These are phyloP conservation scores for Paecilomyces sp. DNA, from an alignment of 2,329 filamentous ascomycete genomes.

Conservation along the genomic window DNA sequence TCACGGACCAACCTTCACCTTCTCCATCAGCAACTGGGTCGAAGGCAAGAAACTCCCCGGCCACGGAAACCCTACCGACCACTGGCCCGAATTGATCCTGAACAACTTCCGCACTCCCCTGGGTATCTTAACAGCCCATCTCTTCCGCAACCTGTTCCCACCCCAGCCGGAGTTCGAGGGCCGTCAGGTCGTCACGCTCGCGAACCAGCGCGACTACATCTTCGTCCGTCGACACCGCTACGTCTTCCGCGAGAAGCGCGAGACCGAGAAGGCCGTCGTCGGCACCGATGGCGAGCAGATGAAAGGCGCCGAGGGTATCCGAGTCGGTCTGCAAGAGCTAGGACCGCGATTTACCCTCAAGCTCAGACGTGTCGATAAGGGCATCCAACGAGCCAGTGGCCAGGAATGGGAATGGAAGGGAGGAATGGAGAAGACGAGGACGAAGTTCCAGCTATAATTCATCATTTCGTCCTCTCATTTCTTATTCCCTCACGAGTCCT, in stretches of 20 bases:
- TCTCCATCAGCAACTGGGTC: slow-evolving; percentile 83
- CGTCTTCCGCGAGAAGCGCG: slow-evolving; percentile 80
- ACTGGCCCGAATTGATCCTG: slow-evolving; percentile 81
- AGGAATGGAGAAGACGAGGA: slow-evolving; percentile 87
- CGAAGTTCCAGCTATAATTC: slow-evolving; percentile 76
- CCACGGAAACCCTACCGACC: slow-evolving; percentile 82
- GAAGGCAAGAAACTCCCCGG: slow-evolving; percentile 82
- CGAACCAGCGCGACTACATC: slow-evolving; percentile 95
- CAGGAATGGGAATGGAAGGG: slow-evolving; percentile 97
- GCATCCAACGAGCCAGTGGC: slow-evolving; percentile 68
- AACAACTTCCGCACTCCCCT: slow-evolving; percentile 95
- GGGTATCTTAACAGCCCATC: slow-evolving; percentile 75
- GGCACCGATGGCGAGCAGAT: slow-evolving; percentile 75
- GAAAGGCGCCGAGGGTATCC: slow-evolving; percentile 76
- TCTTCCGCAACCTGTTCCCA: slow-evolving; percentile 77
- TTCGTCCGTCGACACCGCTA: slow-evolving; percentile 89
- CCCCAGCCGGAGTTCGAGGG: slow-evolving; percentile 75
- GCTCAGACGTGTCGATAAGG: slow-evolving; percentile 82
- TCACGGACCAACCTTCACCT: slow-evolving; percentile 83
- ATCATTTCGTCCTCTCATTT: background rate
- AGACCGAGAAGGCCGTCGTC: slow-evolving; percentile 79
- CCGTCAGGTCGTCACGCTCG: slow-evolving; percentile 81
- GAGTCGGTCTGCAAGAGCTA: slow-evolving; percentile 82
- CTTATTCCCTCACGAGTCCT: background rate
- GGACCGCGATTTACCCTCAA: slow-evolving; percentile 82